Evolutionary conservation across 163 green algal species (phyloP).

Genomic region (Coccomyxa subellipsoidea): DNA sequence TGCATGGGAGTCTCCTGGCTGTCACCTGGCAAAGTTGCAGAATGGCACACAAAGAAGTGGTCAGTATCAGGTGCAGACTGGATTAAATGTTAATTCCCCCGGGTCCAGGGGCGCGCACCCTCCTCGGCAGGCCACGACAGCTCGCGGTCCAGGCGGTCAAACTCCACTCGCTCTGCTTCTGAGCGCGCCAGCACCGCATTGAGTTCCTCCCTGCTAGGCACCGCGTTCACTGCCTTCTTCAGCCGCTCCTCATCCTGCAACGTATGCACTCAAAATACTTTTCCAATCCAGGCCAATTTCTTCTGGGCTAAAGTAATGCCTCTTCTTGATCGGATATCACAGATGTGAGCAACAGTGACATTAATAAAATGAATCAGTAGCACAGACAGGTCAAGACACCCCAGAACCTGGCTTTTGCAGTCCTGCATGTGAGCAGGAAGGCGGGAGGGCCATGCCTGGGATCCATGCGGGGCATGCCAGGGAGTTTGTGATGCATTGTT

Average conservation of each 20-base stretch:
- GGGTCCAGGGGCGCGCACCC: slow-evolving; percentile 1
- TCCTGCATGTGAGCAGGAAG: too few relatives aligned
- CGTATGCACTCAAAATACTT: neutral
- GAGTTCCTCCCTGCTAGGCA: slow-evolving; percentile 59
- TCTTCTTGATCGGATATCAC: too few relatives aligned
- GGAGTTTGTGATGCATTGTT: too few relatives aligned
- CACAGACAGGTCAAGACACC: too few relatives aligned
- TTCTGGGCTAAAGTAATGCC: too few relatives aligned
- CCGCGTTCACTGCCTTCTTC: slow-evolving; percentile 57
- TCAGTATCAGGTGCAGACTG: neutral
- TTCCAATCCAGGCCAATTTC: too few relatives aligned
- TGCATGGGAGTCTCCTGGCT: neutral
- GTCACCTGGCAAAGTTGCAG: neutral
- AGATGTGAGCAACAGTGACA: too few relatives aligned
- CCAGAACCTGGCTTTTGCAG: too few relatives aligned
- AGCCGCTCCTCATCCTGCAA: slow-evolving; percentile 63
- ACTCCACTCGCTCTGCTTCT: slow-evolving; percentile 64
- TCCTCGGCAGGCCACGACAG: slow-evolving; percentile 13
- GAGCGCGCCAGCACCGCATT: slow-evolving; percentile 63
- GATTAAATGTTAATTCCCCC: too few relatives aligned
- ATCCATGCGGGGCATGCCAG: too few relatives aligned
- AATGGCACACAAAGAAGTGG: neutral
- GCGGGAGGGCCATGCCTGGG: too few relatives aligned
- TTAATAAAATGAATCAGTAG: too few relatives aligned
- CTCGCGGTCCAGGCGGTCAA: slow-evolving; percentile 67